A percentile compares a stretch with the other conserved stretches of the same genome.
Evolutionary conservation across 371 early-diverging fungal genomes (phyloP).

Genomic region (Circinella minor): DNA sequence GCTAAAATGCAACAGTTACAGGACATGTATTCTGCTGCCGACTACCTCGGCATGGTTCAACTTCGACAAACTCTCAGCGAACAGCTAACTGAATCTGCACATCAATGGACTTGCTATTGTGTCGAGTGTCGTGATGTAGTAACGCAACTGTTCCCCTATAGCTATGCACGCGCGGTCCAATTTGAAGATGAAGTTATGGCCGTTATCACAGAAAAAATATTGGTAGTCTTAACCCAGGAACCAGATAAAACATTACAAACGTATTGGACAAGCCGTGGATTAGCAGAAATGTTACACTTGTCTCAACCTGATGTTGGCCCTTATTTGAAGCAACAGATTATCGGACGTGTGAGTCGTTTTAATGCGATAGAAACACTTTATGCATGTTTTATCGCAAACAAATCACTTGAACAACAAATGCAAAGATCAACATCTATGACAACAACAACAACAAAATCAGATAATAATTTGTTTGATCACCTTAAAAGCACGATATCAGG

Average conservation of each 20-base stretch:
- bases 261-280: slow-evolving; percentile 15
- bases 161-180: neutral
- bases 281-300: neutral
- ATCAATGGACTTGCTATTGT: slow-evolving; percentile 30
- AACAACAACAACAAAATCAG: slow-evolving; percentile 1
- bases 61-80: slow-evolving; percentile 15
- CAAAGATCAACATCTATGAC: neutral
- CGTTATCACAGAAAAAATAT: neutral
- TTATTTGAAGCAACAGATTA: slow-evolving; percentile 9
- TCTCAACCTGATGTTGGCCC: slow-evolving; percentile 5
- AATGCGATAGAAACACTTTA: slow-evolving; percentile 29
- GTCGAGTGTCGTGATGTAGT: slow-evolving; percentile 16
- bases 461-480: slow-evolving; percentile 23
- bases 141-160: slow-evolving; percentile 15
- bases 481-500: slow-evolving; percentile 31
- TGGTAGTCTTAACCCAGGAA: slow-evolving; percentile 14
- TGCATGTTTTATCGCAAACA: slow-evolving; percentile 21
- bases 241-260: slow-evolving; percentile 17
- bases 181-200: slow-evolving; percentile 13
- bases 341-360: slow-evolving; percentile 14
- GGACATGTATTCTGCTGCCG: slow-evolving; percentile 26
- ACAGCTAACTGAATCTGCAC: slow-evolving; percentile 13
- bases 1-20: slow-evolving; percentile 18
- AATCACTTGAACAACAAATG: neutral
- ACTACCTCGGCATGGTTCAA: slow-evolving; percentile 29